Evolutionary conservation across 176 grass and related monocot species (phyloP).

Genomic region (bread wheat (Triticum aestivum)): IWGSC_CS_RefSeq_v2.1 NC_057808.1:94414981-94415480

Average conservation of each 20-base stretch:
- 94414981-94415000: constrained; percentile 75
- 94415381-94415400: constrained; percentile 52
- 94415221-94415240: constrained; percentile 85
- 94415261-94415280: constrained; percentile 59
- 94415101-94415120: constrained; percentile 59
- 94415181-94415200: constrained; percentile 72
- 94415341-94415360: constrained; percentile 64
- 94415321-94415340: constrained; percentile 68
- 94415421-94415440: constrained; percentile 74
- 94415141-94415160: constrained; percentile 76
- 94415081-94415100: constrained; percentile 94
- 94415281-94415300: constrained; percentile 67
- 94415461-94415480: constrained; percentile 77
- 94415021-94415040: constrained; percentile 86
- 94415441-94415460: constrained; percentile 78
- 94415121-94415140: constrained; percentile 79
- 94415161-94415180: constrained; percentile 64
- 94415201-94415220: constrained; percentile 55
- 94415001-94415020: constrained; percentile 87
- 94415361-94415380: constrained; percentile 50
- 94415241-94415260: constrained; percentile 86
- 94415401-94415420: constrained; percentile 45
- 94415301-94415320: constrained; percentile 79
- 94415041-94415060: constrained; percentile 89
- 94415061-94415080: constrained; percentile 75